Percentiles rank a stretch among this genome's conserved stretches.
These are phyloP conservation scores for Aquilaria yunnanensis DNA, from an alignment of 345 rosid genomes.

Conservation along the genomic window DNA sequence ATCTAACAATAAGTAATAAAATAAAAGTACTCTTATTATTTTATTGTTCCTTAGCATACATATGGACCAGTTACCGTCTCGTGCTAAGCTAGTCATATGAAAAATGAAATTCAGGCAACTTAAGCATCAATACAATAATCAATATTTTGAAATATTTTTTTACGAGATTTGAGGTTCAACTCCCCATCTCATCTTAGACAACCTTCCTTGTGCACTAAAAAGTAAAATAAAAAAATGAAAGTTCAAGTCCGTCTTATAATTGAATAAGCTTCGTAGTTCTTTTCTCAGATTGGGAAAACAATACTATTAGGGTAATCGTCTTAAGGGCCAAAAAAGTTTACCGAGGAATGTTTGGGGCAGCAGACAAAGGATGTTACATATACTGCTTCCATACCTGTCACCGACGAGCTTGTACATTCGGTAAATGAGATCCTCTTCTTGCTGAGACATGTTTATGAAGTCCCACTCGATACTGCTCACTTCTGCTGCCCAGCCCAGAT, in stretches of 20 bases:
- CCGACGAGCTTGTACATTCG: conserved; percentile 93
- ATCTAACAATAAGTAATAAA: too few species aligned
- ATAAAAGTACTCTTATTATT: too few species aligned
- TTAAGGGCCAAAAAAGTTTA: not conserved
- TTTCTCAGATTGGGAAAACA: too few species aligned
- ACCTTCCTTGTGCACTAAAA: not conserved
- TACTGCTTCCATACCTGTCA: conserved; percentile 36
- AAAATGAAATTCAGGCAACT: too few species aligned
- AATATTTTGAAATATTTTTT: too few species aligned
- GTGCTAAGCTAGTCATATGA: too few species aligned
- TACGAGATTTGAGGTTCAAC: too few species aligned
- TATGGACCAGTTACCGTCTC: too few species aligned
- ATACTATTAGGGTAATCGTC: not conserved
- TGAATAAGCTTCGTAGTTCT: not conserved
- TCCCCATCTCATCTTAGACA: too few species aligned
- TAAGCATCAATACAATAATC: too few species aligned
- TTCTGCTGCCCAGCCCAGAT: conserved; percentile 33
- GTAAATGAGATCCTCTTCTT: conserved; percentile 89
- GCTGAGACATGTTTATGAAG: conserved; percentile 77
- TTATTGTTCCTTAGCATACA: too few species aligned
- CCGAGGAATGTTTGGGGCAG: not conserved
- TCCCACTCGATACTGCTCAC: conserved; percentile 96
- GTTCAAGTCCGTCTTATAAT: not conserved
- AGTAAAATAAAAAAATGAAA: not conserved
- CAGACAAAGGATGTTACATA: not conserved